A percentile compares a stretch with the other conserved stretches of the same genome.
phyloP scores from a whole-genome alignment of 2,329 filamentous ascomycete species.

The Monosporascus sp. region DNA sequence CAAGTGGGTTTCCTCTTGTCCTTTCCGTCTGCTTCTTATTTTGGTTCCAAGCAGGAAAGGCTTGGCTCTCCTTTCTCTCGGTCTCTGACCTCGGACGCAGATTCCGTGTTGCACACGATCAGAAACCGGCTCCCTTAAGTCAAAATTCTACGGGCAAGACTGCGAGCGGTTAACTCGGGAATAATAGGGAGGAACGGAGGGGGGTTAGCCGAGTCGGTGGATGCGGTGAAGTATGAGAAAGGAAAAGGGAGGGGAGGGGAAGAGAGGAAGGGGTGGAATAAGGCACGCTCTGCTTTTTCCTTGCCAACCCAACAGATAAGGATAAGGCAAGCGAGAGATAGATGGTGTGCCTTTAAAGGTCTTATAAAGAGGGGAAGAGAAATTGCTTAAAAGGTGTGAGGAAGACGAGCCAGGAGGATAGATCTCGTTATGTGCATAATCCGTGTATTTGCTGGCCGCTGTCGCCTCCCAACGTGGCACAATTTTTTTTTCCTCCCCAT shows the following conservation, averaged over 20 bases:
- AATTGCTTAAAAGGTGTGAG: too few relatives aligned
- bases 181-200: neutral
- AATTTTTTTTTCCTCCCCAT: neutral
- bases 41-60: neutral
- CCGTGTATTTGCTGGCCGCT: too few relatives aligned
- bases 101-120: neutral
- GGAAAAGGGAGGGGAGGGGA: neutral
- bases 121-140: neutral
- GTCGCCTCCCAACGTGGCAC: too few relatives aligned
- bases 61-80: too few relatives aligned
- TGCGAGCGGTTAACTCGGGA: neutral
- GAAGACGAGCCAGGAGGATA: too few relatives aligned
- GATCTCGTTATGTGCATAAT: too few relatives aligned
- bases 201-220: neutral
- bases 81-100: neutral
- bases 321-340: too few relatives aligned
- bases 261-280: neutral
- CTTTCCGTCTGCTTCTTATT: neutral
- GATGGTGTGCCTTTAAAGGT: too few relatives aligned
- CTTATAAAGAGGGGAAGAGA: too few relatives aligned
- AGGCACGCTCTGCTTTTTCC: neutral
- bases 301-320: too few relatives aligned
- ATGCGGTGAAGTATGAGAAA: neutral
- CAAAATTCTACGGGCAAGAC: neutral
- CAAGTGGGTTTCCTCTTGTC: neutral